Conservation (phyloP, 495 filamentous ascomycete genomes). For the Symbiotaphrina buchneri region DNA sequence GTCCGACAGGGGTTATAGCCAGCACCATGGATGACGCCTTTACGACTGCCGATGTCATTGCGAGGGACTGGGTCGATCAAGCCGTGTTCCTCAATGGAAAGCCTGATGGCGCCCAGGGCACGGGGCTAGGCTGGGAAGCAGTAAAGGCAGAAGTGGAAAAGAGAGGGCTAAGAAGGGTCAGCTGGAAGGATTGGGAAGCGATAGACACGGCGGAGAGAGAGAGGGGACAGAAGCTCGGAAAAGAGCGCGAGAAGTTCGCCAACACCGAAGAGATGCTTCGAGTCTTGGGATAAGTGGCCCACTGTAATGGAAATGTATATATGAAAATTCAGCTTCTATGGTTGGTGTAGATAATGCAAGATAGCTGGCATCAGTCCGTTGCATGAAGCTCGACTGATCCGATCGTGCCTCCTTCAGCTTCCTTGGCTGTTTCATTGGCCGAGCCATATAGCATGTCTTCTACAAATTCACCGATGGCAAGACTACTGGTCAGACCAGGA, state of each 20-base stretch:
- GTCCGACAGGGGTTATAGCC: constrained; percentile 88
- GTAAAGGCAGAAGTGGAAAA: constrained; percentile 29
- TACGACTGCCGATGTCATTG: constrained; percentile 61
- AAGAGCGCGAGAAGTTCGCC: constrained; percentile 68
- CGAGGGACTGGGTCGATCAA: constrained; percentile 35
- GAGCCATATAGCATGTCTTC: constrained; percentile 42
- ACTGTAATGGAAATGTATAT: no score
- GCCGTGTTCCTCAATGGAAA: constrained; percentile 9
- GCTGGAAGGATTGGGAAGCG: constrained; percentile 67
- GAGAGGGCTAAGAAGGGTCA: constrained; percentile 32
- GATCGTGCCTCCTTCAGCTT: no score
- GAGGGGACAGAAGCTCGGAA: constrained; percentile 41
- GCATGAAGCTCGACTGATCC: no score
- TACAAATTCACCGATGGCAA: constrained; percentile 80
- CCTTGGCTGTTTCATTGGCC: no score
- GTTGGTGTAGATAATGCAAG: no score
- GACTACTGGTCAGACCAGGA: constrained; percentile 70
- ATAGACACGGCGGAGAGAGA: constrained; percentile 63
- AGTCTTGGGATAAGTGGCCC: no score
- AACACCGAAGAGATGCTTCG: constrained; percentile 59
- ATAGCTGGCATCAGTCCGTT: no score
- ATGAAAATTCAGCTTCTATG: no score
- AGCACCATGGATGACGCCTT: constrained; percentile 94
- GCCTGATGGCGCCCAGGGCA: neutral
- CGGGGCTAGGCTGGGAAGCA: constrained; percentile 50